These are phyloP conservation scores for Miamiensis avidus DNA, from an alignment of 169 alveolate species.

Conservation along the genomic window DNA sequence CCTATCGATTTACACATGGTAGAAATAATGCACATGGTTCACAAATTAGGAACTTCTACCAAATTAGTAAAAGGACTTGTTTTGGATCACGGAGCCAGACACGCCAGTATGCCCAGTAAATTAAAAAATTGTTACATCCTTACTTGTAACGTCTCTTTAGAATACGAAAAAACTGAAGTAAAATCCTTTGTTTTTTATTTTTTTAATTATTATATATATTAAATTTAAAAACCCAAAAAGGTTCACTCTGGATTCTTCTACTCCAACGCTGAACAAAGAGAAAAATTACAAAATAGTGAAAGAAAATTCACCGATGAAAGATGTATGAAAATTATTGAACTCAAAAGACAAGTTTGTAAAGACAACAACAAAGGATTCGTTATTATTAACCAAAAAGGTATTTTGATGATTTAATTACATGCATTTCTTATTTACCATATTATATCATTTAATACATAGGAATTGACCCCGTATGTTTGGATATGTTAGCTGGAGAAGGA, in stretches of 20 bases:
- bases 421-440: too few species aligned
- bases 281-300: constrained; percentile 94
- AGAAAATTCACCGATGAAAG: constrained; percentile 97
- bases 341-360: constrained; percentile 91
- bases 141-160: constrained; percentile 97
- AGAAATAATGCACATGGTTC: constrained; percentile 98
- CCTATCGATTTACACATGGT: constrained; percentile 97
- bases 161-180: constrained; percentile 99
- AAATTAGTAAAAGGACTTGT: constrained; percentile 94
- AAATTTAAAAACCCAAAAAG: too few species aligned
- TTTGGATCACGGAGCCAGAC: constrained; percentile 98
- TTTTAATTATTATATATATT: too few species aligned
- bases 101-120: constrained; percentile 98
- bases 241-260: constrained; percentile 98
- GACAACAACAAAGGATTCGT: constrained; percentile 88
- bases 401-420: too few species aligned
- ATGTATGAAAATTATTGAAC: constrained; percentile 95
- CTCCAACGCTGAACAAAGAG: constrained; percentile 97
- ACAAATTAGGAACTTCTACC: constrained; percentile 95
- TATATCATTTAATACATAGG: neutral
- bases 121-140: constrained; percentile 95
- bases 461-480: constrained; percentile 99
- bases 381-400: constrained; percentile 98
- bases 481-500: constrained; percentile 98
- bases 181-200: too few species aligned